A percentile compares a stretch with the other conserved stretches of the same genome.
These are phyloP conservation scores for Sedum album DNA, from an alignment of 164 flowering plant genomes.

Conservation along the genomic window DNA sequence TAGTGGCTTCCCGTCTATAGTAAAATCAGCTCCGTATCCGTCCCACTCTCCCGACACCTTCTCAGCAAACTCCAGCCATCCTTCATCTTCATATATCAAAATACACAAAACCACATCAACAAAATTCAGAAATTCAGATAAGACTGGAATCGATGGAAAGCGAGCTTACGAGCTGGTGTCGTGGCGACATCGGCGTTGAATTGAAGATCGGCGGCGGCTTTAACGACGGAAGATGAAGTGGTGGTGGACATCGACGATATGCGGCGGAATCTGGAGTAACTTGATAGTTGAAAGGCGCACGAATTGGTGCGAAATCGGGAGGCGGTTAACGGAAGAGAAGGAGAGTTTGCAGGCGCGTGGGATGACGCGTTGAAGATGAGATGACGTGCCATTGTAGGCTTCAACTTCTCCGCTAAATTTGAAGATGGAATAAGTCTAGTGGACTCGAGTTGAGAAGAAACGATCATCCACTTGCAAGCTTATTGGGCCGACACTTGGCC, in stretches of 20 bases:
- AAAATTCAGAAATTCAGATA: too few relatives aligned
- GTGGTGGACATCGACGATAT: background rate
- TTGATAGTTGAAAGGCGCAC: background rate
- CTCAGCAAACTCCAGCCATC: slow-evolving; percentile 63
- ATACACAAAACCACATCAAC: background rate
- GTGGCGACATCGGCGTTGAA: background rate
- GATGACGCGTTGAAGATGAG: background rate
- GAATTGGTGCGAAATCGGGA: slow-evolving; percentile 19
- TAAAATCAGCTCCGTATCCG: slow-evolving; percentile 84
- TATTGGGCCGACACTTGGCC: background rate
- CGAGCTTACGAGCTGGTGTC: background rate
- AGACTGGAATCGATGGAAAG: too few relatives aligned
- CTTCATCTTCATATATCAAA: slow-evolving; percentile 18
- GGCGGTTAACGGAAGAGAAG: background rate
- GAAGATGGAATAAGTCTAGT: background rate
- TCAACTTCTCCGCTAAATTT: background rate
- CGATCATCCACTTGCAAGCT: background rate
- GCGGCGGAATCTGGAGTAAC: background rate
- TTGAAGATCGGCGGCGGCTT: background rate
- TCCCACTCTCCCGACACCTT: slow-evolving; percentile 97
- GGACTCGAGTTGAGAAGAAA: background rate
- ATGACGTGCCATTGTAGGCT: background rate
- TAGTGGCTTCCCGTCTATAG: slow-evolving; percentile 54
- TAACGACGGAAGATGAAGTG: background rate
- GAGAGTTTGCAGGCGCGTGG: background rate